Evolutionary conservation across 352 stramenopile species (phyloP).

Genomic region (Pythium pectinolyticum): DNA sequence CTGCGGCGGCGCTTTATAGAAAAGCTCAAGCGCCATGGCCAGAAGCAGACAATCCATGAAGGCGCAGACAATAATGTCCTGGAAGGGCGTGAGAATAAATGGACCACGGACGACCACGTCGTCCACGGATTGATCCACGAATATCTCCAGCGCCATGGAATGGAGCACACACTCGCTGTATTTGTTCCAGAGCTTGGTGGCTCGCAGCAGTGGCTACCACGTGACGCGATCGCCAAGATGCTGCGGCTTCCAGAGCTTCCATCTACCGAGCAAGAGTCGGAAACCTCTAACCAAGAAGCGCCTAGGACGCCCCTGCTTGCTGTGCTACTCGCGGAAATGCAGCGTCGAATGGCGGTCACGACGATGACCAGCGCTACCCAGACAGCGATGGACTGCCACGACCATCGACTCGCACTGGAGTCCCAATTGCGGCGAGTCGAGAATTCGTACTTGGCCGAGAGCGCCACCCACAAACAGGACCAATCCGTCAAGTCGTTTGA

Average conservation of each 20-base stretch:
- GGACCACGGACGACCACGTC: conserved; percentile 49
- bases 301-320: conserved; percentile 32
- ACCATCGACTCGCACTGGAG: conserved; percentile 56
- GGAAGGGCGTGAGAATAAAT: conserved; percentile 11
- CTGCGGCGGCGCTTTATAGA: conserved; percentile 68
- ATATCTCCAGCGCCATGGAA: conserved; percentile 43
- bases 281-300: conserved; percentile 12
- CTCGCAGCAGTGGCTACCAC: conserved; percentile 39
- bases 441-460: conserved; percentile 51
- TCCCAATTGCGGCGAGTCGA: conserved; percentile 71
- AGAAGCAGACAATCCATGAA: conserved; percentile 7
- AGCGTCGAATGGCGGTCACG: conserved; percentile 31
- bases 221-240: conserved; percentile 44
- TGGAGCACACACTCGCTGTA: conserved; percentile 66
- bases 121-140: conserved; percentile 59
- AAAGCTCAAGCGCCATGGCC: conserved; percentile 55
- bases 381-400: conserved; percentile 62
- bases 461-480: conserved; percentile 37
- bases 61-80: conserved; percentile 9
- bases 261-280: conserved; percentile 16
- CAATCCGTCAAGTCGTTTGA: conserved; percentile 43
- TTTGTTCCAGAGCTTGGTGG: conserved; percentile 73
- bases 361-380: conserved; percentile 46
- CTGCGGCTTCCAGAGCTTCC: conserved; percentile 17
- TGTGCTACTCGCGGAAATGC: conserved; percentile 40